These are phyloP conservation scores for Suillus weaverae DNA, from an alignment of 768 basidiomycete species.

Conservation along the genomic window DNA sequence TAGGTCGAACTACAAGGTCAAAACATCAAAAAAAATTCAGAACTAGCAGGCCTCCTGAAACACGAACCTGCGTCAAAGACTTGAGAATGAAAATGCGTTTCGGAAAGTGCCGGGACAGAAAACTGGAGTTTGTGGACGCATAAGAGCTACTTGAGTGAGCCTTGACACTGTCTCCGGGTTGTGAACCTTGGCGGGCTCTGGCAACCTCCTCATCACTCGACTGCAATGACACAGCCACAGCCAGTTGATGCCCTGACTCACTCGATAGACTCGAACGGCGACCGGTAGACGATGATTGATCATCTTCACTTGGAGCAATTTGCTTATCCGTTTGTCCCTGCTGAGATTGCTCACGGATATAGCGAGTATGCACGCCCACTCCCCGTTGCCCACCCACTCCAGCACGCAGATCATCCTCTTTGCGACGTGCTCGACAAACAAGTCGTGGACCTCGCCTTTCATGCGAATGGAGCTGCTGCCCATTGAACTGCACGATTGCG, in stretches of 20 bases:
- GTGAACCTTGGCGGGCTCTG: neutral
- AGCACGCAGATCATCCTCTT: constrained; percentile 82
- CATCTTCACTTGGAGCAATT: constrained; percentile 12
- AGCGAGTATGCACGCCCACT: constrained; percentile 77
- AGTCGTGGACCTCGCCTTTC: constrained; percentile 76
- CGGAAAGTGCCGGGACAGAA: constrained; percentile 76
- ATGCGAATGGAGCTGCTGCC: constrained; percentile 60
- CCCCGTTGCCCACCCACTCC: constrained; percentile 93
- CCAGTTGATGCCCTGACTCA: constrained; percentile 17
- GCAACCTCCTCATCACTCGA: constrained; percentile 41
- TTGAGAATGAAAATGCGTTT: constrained; percentile 93
- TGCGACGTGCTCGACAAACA: constrained; percentile 79
- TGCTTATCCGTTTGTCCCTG: constrained; percentile 31
- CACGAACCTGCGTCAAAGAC: constrained; percentile 72
- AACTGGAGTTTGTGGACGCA: constrained; percentile 81
- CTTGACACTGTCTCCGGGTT: constrained; percentile 11
- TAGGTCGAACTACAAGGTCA: constrained; percentile 60
- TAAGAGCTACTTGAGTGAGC: constrained; percentile 60
- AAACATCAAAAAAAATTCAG: neutral
- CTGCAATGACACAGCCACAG: constrained; percentile 31
- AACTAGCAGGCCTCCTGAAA: neutral
- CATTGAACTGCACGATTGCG: constrained; percentile 76
- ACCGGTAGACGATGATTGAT: constrained; percentile 1
- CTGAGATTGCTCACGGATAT: constrained; percentile 65
- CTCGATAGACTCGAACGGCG: constrained; percentile 11